A percentile compares a stretch with the other conserved stretches of the same genome.
Evolutionary conservation across 1,139 yeast genomes (phyloP).

Genomic region (Suhomyces ambrosiae): DNA sequence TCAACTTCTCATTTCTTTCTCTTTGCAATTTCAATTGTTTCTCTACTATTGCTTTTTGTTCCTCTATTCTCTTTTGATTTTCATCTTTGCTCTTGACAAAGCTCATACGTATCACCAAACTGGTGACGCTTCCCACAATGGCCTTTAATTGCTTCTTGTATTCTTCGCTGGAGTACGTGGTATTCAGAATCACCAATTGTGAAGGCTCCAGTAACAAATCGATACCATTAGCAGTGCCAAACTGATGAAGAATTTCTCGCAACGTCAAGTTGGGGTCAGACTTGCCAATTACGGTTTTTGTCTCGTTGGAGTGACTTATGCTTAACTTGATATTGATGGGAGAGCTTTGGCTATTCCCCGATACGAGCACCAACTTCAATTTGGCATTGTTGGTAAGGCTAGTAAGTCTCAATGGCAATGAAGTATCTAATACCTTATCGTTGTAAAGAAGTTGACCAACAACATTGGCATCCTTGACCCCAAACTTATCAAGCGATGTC

Average conservation of each 20-base stretch:
- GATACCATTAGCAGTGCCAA: constrained; percentile 11
- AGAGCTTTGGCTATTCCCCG: constrained; percentile 4
- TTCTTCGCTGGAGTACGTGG: constrained; percentile 10
- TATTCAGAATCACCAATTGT: constrained; percentile 15
- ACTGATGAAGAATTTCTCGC: constrained; percentile 11
- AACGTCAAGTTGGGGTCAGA: constrained; percentile 11
- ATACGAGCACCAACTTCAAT: constrained; percentile 25
- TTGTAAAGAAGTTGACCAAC: constrained; percentile 33
- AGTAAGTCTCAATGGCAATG: constrained; percentile 39
- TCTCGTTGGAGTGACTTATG: constrained; percentile 8
- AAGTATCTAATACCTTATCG: constrained; percentile 33
- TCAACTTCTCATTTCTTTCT: constrained; percentile 12
- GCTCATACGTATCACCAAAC: constrained; percentile 26
- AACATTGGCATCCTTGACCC: constrained; percentile 18
- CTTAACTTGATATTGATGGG: constrained; percentile 17
- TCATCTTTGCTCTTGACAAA: constrained; percentile 17
- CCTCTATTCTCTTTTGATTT: constrained; percentile 12
- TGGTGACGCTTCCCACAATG: constrained; percentile 19
- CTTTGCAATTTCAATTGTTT: constrained; percentile 24
- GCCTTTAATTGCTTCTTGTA: constrained; percentile 13
- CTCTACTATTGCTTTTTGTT: constrained; percentile 25
- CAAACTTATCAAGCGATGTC: constrained; percentile 30
- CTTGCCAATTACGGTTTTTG: constrained; percentile 13
- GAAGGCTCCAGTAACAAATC: constrained; percentile 11
- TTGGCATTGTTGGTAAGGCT: constrained; percentile 36